phyloP scores from a whole-genome alignment of 192 early-diverging fungal genomes.

The Coemansia sp. region DNA sequence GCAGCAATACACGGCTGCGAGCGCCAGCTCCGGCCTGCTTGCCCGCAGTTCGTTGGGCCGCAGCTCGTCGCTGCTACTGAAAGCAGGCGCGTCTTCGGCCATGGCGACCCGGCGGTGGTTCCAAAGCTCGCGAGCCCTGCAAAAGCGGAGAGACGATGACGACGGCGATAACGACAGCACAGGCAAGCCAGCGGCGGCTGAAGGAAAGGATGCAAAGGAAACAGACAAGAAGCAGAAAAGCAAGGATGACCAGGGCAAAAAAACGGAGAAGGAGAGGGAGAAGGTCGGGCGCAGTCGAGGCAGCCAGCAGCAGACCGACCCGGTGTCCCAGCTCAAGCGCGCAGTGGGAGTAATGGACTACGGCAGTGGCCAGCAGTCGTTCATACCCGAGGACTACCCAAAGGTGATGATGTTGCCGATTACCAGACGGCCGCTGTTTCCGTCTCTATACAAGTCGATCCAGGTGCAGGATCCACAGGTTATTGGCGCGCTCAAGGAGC shows the following conservation, averaged over 20 bases:
- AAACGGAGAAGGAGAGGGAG: not conserved
- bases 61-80: not conserved
- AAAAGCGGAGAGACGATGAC: constrained; percentile 22
- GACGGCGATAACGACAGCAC: constrained; percentile 5
- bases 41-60: not conserved
- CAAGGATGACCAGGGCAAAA: not conserved
- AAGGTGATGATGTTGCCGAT: constrained; percentile 93
- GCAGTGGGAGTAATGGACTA: constrained; percentile 60
- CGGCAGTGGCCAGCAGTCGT: constrained; percentile 64
- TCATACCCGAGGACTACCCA: constrained; percentile 88
- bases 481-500: constrained; percentile 84
- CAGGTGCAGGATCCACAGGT: constrained; percentile 94
- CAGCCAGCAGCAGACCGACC: constrained; percentile 12
- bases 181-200: not conserved
- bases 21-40: no score
- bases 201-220: not conserved
- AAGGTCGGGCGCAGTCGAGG: not conserved
- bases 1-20: not conserved
- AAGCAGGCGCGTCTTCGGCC: not conserved
- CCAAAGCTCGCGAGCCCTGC: constrained; percentile 11
- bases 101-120: constrained; percentile 14
- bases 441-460: constrained; percentile 97
- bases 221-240: not conserved
- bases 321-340: constrained; percentile 44
- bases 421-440: constrained; percentile 88